Base-by-base conservation (phyloP, 805 yeast species). In the Nakazawaea anatomiae region DNA sequence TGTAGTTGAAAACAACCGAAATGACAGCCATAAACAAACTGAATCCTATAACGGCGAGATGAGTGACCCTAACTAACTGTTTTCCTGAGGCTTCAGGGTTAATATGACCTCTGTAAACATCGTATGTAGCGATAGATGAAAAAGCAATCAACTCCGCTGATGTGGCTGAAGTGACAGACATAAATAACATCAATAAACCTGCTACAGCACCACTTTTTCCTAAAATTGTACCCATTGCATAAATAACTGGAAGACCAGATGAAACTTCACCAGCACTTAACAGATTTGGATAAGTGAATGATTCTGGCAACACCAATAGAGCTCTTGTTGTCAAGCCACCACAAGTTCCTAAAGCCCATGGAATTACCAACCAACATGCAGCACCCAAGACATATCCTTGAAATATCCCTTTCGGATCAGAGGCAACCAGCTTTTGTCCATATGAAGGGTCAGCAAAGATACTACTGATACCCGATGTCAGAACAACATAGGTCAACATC, bases 181-280 rank as follows among this genome's bases (percentile, higher is more conserved):
- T 67, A 57, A 70, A 73, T 7, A 73, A 48, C 63, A 70, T 71
- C 25, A 71, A 50, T 35, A 73, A 59, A 1, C 68, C 72, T 9
- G 72, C 72, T 29, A 67, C 73, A 12, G 74, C 74, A 11, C 76
- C 77, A 18, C 66, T 56, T 43, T 61, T 65, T n/a, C 77, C 77
- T 31, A 73, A 57, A 4, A 73, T 57, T 27, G 64, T 59, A 9
- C 48, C 65, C 52, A 64, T 54, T 1, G 69, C 72, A 52, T 66
- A 67, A 18, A 66, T 60, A 5, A 72, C 63, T 4, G 74, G 70
- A 46, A 72, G 48, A 12, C 75, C 75, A 2, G 69, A 69, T 47
- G 60, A 61, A 35, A 74, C 71, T 51, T 76, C 76, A 4, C 56
- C 62, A 0, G 61, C 50, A 6, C 70, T 59, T 54, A 77, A 60